Base-by-base conservation (phyloP, 2,329 filamentous ascomycete species). In the Stromatinia cepivora region DNA sequence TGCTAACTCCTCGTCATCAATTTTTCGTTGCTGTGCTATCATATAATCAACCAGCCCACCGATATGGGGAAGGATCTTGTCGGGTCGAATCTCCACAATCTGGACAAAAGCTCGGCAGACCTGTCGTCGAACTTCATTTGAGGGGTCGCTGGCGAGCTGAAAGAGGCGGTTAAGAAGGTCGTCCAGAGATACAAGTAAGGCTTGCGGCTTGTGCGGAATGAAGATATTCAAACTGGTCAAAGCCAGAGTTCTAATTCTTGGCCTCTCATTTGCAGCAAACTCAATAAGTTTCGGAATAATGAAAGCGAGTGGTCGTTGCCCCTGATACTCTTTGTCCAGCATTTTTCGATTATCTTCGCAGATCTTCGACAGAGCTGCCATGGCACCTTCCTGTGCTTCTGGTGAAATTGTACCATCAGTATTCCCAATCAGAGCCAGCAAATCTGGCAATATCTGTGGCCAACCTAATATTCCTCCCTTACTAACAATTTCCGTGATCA, bases 21-120 rank as follows among this genome's bases (percentile, higher is more conserved):
- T 81, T 72, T 90, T 90, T 79, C 90, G 88, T 79, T 99, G 95
- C 79, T 99, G 95, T 42, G 88, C 84, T 70, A 98, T 87, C 79
- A 97, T 95, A 78, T 97, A 99, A 77, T 96, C 92, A 42, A 99
- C 93, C 69, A 99, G 84, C 8, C 92, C 94, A 66, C 86, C 84
- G 78, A 98, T 90, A 78, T 98, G 92, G 34, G 95, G 95, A 69
- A 92, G 84, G 69, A 99, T 89, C 82, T 96, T 95, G 78, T 97
- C 92, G 3, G 95, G 93, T 20, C 93, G 88, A 71, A 94, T 90
- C 77, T 97, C 95, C 53, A 97, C 93, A 22, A 99, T 87, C 71
- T 94, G 90, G 48, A 97, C 92, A 80, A 99, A 97, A 1, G 94
- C 90, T 71, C 94, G 90, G 80, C 95, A 99, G 17, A 99, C 94